Percentiles rank a stretch among this genome's conserved stretches.
These are phyloP conservation scores for Citropsis articulata DNA, from an alignment of 345 rosid species.

Conservation along the genomic window DNA sequence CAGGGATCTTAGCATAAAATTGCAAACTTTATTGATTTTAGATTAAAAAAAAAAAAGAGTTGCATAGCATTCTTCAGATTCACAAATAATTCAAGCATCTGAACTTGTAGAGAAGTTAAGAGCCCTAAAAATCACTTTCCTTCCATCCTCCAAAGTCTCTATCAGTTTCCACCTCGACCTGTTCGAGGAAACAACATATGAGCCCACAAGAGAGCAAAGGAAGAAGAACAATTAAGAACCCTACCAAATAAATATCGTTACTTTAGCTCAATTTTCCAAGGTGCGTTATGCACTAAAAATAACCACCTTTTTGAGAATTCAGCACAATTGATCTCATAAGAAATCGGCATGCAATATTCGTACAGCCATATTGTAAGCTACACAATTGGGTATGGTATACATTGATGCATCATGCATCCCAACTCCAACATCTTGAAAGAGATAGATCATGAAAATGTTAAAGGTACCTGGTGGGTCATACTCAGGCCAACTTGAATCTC, in stretches of 20 bases:
- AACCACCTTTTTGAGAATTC: not conserved
- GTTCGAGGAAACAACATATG: not conserved
- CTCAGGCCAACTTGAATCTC: slow-evolving; percentile 69
- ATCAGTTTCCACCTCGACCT: slow-evolving; percentile 32
- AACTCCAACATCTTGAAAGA: not conserved
- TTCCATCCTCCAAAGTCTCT: slow-evolving; percentile 78
- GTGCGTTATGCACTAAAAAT: no score
- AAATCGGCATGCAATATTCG: not conserved
- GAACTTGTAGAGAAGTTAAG: not conserved
- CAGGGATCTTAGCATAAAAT: not conserved
- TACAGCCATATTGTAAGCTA: not conserved
- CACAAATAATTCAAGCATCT: not conserved
- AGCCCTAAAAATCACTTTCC: slow-evolving; percentile 37
- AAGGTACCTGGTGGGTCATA: slow-evolving; percentile 41
- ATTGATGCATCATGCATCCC: not conserved
- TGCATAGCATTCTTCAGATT: not conserved
- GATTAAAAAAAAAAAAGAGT: not conserved
- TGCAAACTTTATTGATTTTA: not conserved
- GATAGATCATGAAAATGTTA: not conserved
- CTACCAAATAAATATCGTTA: not conserved
- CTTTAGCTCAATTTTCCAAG: no score
- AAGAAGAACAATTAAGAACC: not conserved
- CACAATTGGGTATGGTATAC: not conserved
- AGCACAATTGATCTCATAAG: not conserved
- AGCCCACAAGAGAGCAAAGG: not conserved